Evolutionary conservation across 108 stramenopile species (phyloP), one percentile per base, ranked within the genome.

Genomic region (Aurantiochytrium sp.): DNA sequence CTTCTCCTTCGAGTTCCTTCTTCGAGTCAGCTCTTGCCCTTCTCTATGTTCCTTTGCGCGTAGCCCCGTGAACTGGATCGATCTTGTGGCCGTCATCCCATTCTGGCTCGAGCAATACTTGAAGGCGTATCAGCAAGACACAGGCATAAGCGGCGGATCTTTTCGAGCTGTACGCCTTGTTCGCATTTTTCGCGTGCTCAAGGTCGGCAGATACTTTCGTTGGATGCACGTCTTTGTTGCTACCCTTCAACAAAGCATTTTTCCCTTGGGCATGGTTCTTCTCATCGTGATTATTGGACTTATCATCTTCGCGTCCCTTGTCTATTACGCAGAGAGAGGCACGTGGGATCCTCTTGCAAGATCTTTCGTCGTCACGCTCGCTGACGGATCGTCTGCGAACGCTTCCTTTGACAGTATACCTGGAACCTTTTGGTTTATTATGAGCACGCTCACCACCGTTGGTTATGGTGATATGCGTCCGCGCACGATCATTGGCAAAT

Each of bases 61-160:
- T 4, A 35, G 60, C 55, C 47, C 64, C 29, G 28, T 90, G 60
- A 91, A 91, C 58, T 28, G 89, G 57, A 55, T 91, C 58, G 91
- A 91, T 44, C 28, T 91, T 19, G 71, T 90, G 58, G 89, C 91
- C 28, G 72, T 91, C 87, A 8, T 91, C 29, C 91, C 91, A 19
- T 91, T 72, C 35, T 91, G 53, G 43, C 49, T 91, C 55, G 91
- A 88, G 87, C n/a, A 47, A 16, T 83, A 83, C 51, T 12, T 69
- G 25, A 14, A 4, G 35, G 42, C 42, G 18, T 42, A 28, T 18
- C 21, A 18, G 10, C 14, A 69, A 10, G 25, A 28, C 64, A 18
- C 51, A 12, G 51, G 76, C 76, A 53, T 53, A 3, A 83, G 51
- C 51, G 51, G 76, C 51, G 43, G 47, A 4, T 12, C 58, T 12